Conservation (phyloP, 2,329 filamentous ascomycete genomes). For the Mollisiaceae sp. region DNA sequence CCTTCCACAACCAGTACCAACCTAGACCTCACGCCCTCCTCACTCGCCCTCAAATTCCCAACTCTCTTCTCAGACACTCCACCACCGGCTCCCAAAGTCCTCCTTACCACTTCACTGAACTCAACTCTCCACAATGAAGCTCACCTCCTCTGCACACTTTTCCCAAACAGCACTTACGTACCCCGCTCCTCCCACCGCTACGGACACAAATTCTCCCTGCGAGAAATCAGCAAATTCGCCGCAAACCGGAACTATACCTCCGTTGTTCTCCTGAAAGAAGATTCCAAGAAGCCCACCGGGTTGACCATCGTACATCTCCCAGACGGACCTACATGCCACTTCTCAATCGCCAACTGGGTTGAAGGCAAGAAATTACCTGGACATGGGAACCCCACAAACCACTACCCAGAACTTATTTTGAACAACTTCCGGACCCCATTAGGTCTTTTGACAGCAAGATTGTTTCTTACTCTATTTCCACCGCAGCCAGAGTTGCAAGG, state of each 20-base stretch:
- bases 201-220: constrained; percentile 87
- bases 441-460: constrained; percentile 82
- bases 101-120: constrained; percentile 90
- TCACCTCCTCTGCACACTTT: constrained; percentile 75
- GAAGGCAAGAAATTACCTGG: constrained; percentile 87
- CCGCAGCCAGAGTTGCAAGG: constrained; percentile 82
- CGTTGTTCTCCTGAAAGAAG: constrained; percentile 85
- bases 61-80: constrained; percentile 64
- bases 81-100: constrained; percentile 75
- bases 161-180: constrained; percentile 83
- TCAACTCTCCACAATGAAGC: constrained; percentile 87
- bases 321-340: constrained; percentile 88
- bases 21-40: constrained; percentile 65
- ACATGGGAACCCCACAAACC: constrained; percentile 85
- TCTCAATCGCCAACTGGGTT: constrained; percentile 87
- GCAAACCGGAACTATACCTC: constrained; percentile 82
- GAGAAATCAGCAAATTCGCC: constrained; percentile 89
- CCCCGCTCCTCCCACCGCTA: constrained; percentile 83
- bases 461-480: constrained; percentile 83
- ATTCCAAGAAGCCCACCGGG: constrained; percentile 82
- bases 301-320: constrained; percentile 86
- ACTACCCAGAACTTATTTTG: constrained; percentile 86
- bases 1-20: constrained; percentile 67
- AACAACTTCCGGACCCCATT: constrained; percentile 96
- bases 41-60: constrained; percentile 65